Evolutionary conservation across 768 basidiomycete genomes (phyloP).

Genomic region (Myochromella boudieri): DNA sequence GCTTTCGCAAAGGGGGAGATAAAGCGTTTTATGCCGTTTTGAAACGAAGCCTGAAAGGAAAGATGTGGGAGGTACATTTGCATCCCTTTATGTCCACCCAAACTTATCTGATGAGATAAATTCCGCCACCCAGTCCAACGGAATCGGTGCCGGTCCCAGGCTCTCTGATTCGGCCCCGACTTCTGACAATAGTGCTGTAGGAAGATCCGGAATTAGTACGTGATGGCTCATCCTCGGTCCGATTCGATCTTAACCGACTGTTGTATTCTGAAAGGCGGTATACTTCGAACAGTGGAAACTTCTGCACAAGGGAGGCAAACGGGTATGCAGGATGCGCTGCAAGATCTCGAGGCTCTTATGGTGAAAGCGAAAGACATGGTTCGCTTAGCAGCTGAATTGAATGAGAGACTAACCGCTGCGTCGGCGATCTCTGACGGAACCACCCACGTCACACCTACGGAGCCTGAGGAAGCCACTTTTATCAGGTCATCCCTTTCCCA

Average conservation of each 20-base stretch:
- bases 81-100: neutral
- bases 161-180: conserved; percentile 1
- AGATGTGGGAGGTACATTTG: conserved; percentile 67
- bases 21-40: conserved; percentile 78
- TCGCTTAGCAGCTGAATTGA: conserved; percentile 82
- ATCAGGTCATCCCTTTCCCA: conserved; percentile 89
- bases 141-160: conserved; percentile 11
- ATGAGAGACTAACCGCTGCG: conserved; percentile 67
- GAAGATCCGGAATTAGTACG: conserved; percentile 53
- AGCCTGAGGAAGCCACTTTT: conserved; percentile 83
- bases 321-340: conserved; percentile 72
- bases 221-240: conserved; percentile 8
- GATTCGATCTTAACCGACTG: neutral
- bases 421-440: conserved; percentile 20
- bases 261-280: conserved; percentile 41
- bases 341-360: conserved; percentile 90
- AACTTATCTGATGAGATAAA: neutral
- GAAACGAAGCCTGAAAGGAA: conserved; percentile 66
- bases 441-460: conserved; percentile 28
- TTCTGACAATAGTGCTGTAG: conserved; percentile 15
- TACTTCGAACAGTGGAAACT: conserved; percentile 73
- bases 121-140: conserved; percentile 14
- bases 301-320: conserved; percentile 62
- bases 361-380: conserved; percentile 93
- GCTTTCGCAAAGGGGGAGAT: conserved; percentile 91